A percentile compares a stretch with the other conserved stretches of the same genome.
Evolutionary conservation across 2,329 filamentous ascomycete genomes (phyloP).

Genomic region (Fusarium humuli): DNA sequence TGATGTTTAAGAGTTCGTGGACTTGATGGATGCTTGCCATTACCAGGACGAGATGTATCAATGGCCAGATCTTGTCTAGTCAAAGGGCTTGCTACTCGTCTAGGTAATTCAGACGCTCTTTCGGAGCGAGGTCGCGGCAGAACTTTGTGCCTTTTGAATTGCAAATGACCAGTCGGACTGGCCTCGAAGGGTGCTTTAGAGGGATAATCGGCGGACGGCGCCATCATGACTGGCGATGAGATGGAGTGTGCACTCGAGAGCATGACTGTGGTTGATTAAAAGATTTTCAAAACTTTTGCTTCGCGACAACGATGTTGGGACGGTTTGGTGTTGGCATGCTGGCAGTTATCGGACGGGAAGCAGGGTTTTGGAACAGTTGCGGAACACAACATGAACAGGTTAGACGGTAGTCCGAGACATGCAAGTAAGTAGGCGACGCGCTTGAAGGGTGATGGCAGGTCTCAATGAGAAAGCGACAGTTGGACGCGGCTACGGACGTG

Average conservation of each 20-base stretch:
- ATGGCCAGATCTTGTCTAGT: constrained; percentile 43
- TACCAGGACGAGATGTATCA: constrained; percentile 46
- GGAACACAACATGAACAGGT: constrained; percentile 38
- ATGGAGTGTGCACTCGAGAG: constrained; percentile 45
- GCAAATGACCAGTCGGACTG: constrained; percentile 49
- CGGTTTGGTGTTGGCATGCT: constrained; percentile 44
- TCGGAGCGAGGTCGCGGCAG: constrained; percentile 54
- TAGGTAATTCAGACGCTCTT: constrained; percentile 41
- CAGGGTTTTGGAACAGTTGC: constrained; percentile 32
- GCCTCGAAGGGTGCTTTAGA: constrained; percentile 45
- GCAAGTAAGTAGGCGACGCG: constrained; percentile 37
- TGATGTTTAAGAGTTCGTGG: constrained; percentile 57
- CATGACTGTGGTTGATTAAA: constrained; percentile 40
- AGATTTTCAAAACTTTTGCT: constrained; percentile 32
- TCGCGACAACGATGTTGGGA: constrained; percentile 41
- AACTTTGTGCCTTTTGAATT: constrained; percentile 61
- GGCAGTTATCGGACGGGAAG: constrained; percentile 33
- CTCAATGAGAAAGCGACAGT: constrained; percentile 29
- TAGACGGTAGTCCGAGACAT: constrained; percentile 40
- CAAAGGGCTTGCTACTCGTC: constrained; percentile 39
- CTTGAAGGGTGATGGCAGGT: constrained; percentile 19
- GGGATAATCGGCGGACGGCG: constrained; percentile 47
- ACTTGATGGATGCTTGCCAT: constrained; percentile 52
- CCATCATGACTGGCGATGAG: constrained; percentile 51
- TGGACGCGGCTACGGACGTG: constrained; percentile 31